Evolutionary conservation across 2,329 filamentous ascomycete genomes (phyloP), one percentile per base, ranked within the genome.

Genomic region (Aspergillus fijiensis): DNA sequence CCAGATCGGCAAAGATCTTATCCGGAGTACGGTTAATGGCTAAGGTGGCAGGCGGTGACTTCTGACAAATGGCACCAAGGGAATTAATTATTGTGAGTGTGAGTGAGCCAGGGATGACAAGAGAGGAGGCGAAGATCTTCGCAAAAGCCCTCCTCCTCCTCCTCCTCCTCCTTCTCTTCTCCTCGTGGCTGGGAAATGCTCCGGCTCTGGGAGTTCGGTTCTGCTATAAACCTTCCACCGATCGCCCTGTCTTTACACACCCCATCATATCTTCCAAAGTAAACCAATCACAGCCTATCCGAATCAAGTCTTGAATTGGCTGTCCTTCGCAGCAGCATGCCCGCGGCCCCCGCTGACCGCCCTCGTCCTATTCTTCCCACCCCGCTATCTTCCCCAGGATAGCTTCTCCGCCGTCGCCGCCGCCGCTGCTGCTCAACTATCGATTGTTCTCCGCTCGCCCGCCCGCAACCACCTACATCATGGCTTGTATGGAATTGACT

Each of bases 261-360:
- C 29, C 45, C 4, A n/a, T 54, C 14, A 12, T 19, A 31, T 27
- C 23, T 31, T 11, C 11, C 23, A 3, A 10, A 48, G 39, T 31
- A 25, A 54, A 48, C 52, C 25, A 55, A 55, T 48, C 52, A 48
- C 52, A 29, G 39, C 39, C 27, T 11, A 9, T 53, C 14, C 9
- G 39, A 14, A 10, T 31, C 39, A 23, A 29, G 39, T 23, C 29
- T 23, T 14, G 19, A 14, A 14, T 19, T 42, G 42, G 12, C 14
- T 21, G 12, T 42, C 25, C 53, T 19, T 49, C 42, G 53, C 42
- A 33, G 42, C 53, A 53, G 42, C 53, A 53, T 35, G 50, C 39
- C 39, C 27, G 53, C 53, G 47, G 53, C 53, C 19, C 25, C n/a
- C 9, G 23, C 45, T 55, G 39, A 55, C 53, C 53, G 53, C 53